These are phyloP conservation scores for Sporodiniella umbellata DNA, from an alignment of 371 early-diverging fungal species.

Conservation along the genomic window DNA sequence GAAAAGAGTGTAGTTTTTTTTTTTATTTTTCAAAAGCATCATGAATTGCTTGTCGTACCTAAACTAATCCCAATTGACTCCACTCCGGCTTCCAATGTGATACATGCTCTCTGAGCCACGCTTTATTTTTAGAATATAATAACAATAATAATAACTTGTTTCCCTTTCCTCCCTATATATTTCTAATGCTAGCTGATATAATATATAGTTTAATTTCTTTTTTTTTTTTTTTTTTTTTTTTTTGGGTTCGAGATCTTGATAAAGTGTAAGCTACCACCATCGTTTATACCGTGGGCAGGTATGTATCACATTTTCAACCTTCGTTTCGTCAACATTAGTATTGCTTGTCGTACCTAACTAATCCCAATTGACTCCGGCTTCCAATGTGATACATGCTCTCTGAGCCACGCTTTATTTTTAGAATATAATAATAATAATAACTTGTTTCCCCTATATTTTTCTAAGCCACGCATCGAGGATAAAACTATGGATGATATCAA, in stretches of 20 bases:
- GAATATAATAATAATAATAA: neutral
- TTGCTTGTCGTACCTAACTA: constrained; percentile 4
- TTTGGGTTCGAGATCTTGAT: too few species aligned
- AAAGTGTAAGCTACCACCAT: too few species aligned
- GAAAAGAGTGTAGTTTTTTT: constrained; percentile 4
- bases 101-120: constrained; percentile 2
- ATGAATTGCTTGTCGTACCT: constrained; percentile 6
- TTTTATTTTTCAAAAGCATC: constrained; percentile 2
- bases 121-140: neutral
- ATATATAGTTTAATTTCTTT: too few species aligned
- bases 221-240: too few species aligned
- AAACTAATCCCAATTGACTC: constrained; percentile 5
- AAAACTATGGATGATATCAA: neutral
- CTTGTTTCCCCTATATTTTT: neutral
- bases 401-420: neutral
- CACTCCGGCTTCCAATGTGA: constrained; percentile 5
- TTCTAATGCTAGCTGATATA: too few species aligned
- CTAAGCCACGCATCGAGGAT: constrained; percentile 5
- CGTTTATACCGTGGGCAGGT: too few species aligned
- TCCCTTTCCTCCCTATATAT: too few species aligned
- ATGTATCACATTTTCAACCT: neutral
- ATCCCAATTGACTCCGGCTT: constrained; percentile 6
- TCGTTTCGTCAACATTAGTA: constrained; percentile 2
- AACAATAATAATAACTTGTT: neutral
- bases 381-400: constrained; percentile 9